phyloP scores from a whole-genome alignment of 345 rosid genomes.

The Pistacia atlantica region DNA sequence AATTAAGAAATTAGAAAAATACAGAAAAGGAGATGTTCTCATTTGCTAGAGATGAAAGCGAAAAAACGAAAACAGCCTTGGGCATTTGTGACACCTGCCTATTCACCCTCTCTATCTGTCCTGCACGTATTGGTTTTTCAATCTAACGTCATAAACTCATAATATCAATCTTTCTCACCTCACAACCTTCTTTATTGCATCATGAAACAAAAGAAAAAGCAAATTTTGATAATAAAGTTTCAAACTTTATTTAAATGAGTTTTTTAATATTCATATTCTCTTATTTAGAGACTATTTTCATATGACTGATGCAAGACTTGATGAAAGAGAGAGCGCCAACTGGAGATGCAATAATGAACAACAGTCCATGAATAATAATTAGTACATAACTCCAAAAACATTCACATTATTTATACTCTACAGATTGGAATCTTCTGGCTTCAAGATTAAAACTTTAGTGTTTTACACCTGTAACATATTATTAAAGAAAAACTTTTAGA shows the following conservation, averaged over 20 bases:
- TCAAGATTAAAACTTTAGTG: background rate
- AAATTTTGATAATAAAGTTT: background rate
- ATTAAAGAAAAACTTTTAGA: background rate
- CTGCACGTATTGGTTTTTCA: conserved; percentile 36
- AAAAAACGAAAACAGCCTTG: conserved; percentile 23
- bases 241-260: background rate
- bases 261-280: too few species aligned
- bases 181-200: conserved; percentile 22
- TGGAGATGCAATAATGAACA: conserved; percentile 12
- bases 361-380: conserved; percentile 15
- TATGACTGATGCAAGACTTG: background rate
- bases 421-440: conserved; percentile 30
- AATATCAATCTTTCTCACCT: background rate
- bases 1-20: conserved; percentile 15
- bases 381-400: conserved; percentile 26
- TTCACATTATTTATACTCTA: background rate
- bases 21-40: conserved; percentile 13
- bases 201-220: background rate
- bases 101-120: conserved; percentile 30
- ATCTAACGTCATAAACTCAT: background rate
- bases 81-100: conserved; percentile 49
- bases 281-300: background rate
- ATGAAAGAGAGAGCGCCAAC: background rate
- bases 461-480: background rate
- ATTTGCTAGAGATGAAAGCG: conserved; percentile 9